These are phyloP conservation scores for Solanum neorickii DNA, from an alignment of 257 asterid species.

Conservation along the genomic window DNA sequence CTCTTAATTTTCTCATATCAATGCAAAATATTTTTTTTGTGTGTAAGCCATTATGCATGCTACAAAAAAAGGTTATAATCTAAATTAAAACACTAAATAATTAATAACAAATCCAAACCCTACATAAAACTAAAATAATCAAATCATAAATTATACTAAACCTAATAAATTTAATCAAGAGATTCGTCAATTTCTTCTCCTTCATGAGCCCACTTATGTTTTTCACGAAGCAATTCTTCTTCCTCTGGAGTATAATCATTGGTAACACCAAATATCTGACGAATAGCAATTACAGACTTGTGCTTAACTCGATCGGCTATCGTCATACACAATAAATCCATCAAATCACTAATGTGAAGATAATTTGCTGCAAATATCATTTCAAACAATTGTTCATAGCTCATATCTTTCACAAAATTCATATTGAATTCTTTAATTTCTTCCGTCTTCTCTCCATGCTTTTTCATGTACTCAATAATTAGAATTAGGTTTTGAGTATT, in stretches of 20 bases:
- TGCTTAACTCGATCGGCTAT: not conserved
- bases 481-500: not conserved
- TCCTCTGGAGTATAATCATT: constrained; percentile 9
- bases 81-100: not conserved
- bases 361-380: not conserved
- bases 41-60: no score
- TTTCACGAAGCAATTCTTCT: not conserved
- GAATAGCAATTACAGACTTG: not conserved
- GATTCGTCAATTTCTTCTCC: not conserved
- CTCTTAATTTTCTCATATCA: no score
- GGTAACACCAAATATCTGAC: not conserved
- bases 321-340: not conserved
- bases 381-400: not conserved
- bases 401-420: not conserved
- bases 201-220: constrained; percentile 1
- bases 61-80: not conserved
- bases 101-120: not conserved
- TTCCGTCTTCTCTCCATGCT: not conserved
- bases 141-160: not conserved
- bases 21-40: no score
- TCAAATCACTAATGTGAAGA: not conserved
- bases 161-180: not conserved
- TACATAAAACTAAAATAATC: not conserved
- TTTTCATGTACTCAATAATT: not conserved
- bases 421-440: not conserved